These are phyloP conservation scores for Mycotypha africana DNA, from an alignment of 371 early-diverging fungal species.

Conservation along the genomic window DNA sequence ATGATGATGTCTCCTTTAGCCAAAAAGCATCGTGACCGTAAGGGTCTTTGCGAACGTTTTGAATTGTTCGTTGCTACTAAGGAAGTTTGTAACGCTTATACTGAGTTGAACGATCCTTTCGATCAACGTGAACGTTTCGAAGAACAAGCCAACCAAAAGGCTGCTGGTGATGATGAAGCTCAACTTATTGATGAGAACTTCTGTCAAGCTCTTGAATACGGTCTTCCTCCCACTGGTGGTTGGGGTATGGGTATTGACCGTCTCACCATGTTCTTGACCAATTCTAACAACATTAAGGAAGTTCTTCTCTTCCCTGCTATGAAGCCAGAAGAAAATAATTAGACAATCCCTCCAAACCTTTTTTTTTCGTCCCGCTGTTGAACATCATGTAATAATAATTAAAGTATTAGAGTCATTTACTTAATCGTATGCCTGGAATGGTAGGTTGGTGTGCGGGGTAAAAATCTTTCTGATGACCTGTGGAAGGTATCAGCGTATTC, in stretches of 20 bases:
- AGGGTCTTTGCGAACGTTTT: conserved; percentile 98
- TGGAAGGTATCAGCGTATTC: no score
- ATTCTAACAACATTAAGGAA: conserved; percentile 93
- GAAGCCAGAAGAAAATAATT: conserved; percentile 67
- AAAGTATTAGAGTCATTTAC: background rate
- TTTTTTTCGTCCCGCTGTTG: no score
- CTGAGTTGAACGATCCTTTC: conserved; percentile 98
- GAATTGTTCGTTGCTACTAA: conserved; percentile 99
- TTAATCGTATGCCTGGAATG: background rate
- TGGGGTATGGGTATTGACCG: conserved; percentile 99
- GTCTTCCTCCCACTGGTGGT: conserved; percentile 98
- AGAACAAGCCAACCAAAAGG: conserved; percentile 96
- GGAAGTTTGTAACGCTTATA: conserved; percentile 99
- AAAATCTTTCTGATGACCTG: no score
- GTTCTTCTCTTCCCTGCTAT: conserved; percentile 80
- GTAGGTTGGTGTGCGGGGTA: no score
- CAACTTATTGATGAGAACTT: conserved; percentile 98
- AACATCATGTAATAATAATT: background rate
- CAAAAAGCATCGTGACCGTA: conserved; percentile 91
- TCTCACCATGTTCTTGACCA: conserved; percentile 98
- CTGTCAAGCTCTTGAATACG: conserved; percentile 97
- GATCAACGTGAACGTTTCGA: conserved; percentile 97
- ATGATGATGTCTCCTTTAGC: conserved; percentile 99
- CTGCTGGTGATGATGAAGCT: conserved; percentile 99
- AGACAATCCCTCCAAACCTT: background rate